Base-by-base conservation (phyloP, 2,329 filamentous ascomycete genomes). In the Drechslerella stenobrocha region DNA sequence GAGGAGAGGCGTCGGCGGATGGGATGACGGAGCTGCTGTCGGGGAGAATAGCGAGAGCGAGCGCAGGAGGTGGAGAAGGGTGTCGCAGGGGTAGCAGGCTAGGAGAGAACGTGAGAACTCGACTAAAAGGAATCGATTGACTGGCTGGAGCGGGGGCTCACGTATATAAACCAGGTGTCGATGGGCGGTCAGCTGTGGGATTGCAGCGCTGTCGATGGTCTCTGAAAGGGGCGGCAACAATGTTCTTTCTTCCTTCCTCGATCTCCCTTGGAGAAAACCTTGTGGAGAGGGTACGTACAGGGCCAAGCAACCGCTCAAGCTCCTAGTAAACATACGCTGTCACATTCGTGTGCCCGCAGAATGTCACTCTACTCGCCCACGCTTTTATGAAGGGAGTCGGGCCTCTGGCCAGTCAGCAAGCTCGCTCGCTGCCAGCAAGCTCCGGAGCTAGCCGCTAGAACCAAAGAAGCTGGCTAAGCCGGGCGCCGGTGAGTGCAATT, bases 21-120 rank as follows among this genome's bases (percentile, higher is more conserved):
- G 13, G 22, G 24, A 32, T 52, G 13, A 5, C 13, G 15, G 1
- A 8, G 37, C 6, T 7, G 13, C 15, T 23, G 30, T 34, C 24
- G n/a, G 9, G 26, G 15, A n/a, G 48, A 24, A 34, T 26, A 18
- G 20, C 28, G 47, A 46, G 57, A 65, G 60, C 60, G 60, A 65
- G 42, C 50, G 58, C 44, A 53, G 50, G 58, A 55, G 51, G 34
- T 53, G 45, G 44, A 52, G 59, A 35, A 44, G 34, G 30, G 7
- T 23, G 44, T 46, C 46, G 42, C 53, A 58, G 53, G 53, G 53
- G 53, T 58, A 42, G 53, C 34, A 47, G 37, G 37, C 37, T 42
- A n/a, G 37, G 37, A 42, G 9, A 30, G 15, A 50, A n/a, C 18
- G 24, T 34, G 46, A 22, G 15, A 34, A 50, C 51, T 37, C 52